Evolutionary conservation across 768 basidiomycete genomes (phyloP).

Genomic region (Leccinum variicolor): DNA sequence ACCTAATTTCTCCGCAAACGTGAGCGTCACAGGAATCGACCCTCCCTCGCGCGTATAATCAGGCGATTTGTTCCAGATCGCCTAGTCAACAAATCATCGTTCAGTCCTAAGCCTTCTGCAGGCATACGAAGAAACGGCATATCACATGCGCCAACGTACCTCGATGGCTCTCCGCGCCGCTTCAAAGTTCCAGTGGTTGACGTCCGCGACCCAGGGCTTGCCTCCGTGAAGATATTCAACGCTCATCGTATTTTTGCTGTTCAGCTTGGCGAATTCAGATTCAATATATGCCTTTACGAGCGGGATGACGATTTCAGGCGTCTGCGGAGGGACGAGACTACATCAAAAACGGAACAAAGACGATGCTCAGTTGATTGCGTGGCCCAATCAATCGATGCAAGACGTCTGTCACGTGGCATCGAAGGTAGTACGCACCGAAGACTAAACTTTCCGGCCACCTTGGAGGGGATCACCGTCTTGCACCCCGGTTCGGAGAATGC

Average conservation of each 20-base stretch:
- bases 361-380: background rate
- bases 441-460: slow-evolving; percentile 88
- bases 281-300: slow-evolving; percentile 69
- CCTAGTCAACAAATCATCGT: background rate
- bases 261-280: slow-evolving; percentile 80
- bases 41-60: slow-evolving; percentile 92
- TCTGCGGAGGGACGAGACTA: slow-evolving; percentile 84
- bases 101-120: background rate
- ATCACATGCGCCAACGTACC: slow-evolving; percentile 33
- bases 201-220: slow-evolving; percentile 84
- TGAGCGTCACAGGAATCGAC: slow-evolving; percentile 90
- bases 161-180: slow-evolving; percentile 87
- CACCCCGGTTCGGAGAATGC: slow-evolving; percentile 81
- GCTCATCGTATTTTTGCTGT: slow-evolving; percentile 76
- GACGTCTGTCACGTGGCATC: background rate
- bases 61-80: slow-evolving; percentile 68
- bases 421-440: slow-evolving; percentile 60
- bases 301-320: slow-evolving; percentile 67
- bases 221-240: slow-evolving; percentile 77
- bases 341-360: background rate
- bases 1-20: slow-evolving; percentile 83
- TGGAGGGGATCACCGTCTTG: slow-evolving; percentile 94
- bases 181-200: slow-evolving; percentile 89
- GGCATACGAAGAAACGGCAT: background rate
- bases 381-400: background rate